Evolutionary conservation across 73 alveolate genomes (phyloP), one percentile per base, ranked within the genome.

Genomic region (Effrenium voratum): DNA sequence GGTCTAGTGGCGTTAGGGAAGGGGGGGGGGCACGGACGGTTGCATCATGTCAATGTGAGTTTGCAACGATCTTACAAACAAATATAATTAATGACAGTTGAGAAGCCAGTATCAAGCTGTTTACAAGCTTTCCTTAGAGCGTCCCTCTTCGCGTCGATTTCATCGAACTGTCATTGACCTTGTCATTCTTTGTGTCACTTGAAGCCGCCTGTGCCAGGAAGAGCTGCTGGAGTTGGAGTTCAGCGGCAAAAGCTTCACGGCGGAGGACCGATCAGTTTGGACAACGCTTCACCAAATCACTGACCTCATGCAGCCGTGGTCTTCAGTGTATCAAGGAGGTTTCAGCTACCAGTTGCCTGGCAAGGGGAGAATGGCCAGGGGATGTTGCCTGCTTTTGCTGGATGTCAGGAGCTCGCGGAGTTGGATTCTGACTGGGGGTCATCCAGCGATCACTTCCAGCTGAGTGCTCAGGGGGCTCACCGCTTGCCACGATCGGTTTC

Each of bases 361-460:
- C n/a, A n/a, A n/a, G n/a, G n/a, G n/a, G n/a, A n/a, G n/a, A n/a
- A n/a, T n/a, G n/a, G n/a, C n/a, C n/a, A n/a, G n/a, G n/a, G n/a
- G n/a, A n/a, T n/a, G n/a, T n/a, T n/a, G n/a, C n/a, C n/a, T n/a
- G n/a, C 19, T 52, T 8, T 19, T 52, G 63, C 63, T 52, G 8
- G 26, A 52, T 19, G 8, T 19, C 86, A 81, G 92, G 98, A 92
- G 66, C 91, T 92, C 36, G 90, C 98, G 12, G 98, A 92, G 68
- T 43, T 92, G 47, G 98, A 92, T 36, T 92, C 98, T 28, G 98
- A 92, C 40, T 92, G 98, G 98, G 91, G 98, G 13, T 92, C 98
- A 32, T 50, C 82, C 63, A 92, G 98, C 40, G 98, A 92, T 66
- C 59, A 92, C 52, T 92, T 92, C 82, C 72, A 75, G 72, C 41